Evolutionary conservation across 106 monocot species (phyloP).

Genomic region (Platanthera zijinensis): DNA sequence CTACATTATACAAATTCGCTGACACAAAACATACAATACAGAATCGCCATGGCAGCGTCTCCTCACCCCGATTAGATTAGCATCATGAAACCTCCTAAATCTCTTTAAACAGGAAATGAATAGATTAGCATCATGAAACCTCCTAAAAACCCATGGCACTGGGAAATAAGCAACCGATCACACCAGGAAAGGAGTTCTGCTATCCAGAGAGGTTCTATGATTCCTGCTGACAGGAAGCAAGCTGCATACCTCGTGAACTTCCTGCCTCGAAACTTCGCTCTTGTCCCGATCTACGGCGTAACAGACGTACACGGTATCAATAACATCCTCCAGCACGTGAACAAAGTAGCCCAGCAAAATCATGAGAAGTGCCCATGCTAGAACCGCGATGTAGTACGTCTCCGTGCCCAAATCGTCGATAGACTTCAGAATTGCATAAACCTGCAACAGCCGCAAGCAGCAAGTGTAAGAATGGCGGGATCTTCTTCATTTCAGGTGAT

Average conservation of each 20-base stretch:
- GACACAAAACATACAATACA: too few species aligned
- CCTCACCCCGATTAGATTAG: background rate
- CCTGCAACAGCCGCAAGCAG: conserved; percentile 25
- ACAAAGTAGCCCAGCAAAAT: conserved; percentile 60
- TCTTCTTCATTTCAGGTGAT: too few species aligned
- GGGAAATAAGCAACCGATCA: conserved; percentile 11
- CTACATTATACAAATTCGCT: conserved; percentile 1
- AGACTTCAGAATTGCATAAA: conserved; percentile 62
- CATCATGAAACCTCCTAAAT: background rate
- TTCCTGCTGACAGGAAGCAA: conserved; percentile 61
- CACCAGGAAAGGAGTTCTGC: conserved; percentile 30
- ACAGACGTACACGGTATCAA: conserved; percentile 81
- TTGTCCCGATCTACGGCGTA: conserved; percentile 91
- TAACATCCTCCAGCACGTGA: conserved; percentile 77
- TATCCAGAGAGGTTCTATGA: conserved; percentile 23
- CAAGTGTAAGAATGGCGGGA: too few species aligned
- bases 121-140: background rate
- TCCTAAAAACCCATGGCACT: background rate
- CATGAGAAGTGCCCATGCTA: conserved; percentile 65
- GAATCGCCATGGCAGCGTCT: too few species aligned
- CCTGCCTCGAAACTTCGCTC: conserved; percentile 69
- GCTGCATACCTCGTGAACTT: conserved; percentile 72
- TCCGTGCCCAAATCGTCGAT: conserved; percentile 30
- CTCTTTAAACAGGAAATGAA: too few species aligned
- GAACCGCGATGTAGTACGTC: conserved; percentile 44